Percentiles rank a stretch among this genome's conserved stretches.
phyloP scores from a whole-genome alignment of 768 basidiomycete genomes.

The Lactarius quietus region DNA sequence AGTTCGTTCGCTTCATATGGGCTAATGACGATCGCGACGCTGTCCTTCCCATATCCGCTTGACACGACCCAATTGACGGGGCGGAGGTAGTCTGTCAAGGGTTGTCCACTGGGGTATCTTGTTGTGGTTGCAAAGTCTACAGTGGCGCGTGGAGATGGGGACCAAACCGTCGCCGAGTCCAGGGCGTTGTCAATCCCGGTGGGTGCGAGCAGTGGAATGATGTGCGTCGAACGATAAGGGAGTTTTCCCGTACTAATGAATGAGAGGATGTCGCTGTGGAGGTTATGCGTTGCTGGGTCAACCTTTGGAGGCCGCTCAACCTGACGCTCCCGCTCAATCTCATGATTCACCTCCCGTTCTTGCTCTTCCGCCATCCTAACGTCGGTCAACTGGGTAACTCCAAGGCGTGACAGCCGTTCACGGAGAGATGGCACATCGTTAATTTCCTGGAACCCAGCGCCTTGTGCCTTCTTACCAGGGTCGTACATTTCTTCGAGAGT shows the following conservation, averaged over 20 bases:
- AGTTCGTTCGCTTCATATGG: constrained; percentile 14
- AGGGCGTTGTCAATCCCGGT: neutral
- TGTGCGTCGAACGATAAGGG: neutral
- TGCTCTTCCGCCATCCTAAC: constrained; percentile 13
- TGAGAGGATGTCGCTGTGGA: neutral
- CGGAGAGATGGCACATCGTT: neutral
- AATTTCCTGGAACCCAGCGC: neutral
- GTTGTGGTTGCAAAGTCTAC: constrained; percentile 1
- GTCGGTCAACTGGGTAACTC: neutral
- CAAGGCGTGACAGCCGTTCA: neutral
- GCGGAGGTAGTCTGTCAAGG: constrained; percentile 11
- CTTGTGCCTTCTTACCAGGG: neutral
- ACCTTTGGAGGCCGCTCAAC: constrained; percentile 1
- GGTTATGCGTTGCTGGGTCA: neutral
- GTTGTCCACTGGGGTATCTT: neutral
- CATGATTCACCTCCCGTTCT: constrained; percentile 11
- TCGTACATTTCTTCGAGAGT: constrained; percentile 9
- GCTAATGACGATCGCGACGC: constrained; percentile 4
- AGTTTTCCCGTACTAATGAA: constrained; percentile 2
- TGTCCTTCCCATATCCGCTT: neutral
- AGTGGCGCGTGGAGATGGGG: neutral
- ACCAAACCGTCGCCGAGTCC: neutral
- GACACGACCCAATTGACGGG: constrained; percentile 17
- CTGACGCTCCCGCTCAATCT: neutral
- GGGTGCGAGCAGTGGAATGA: neutral